phyloP scores from a whole-genome alignment of 2,329 filamentous ascomycete genomes.

The Bipolaris cookei region DNA sequence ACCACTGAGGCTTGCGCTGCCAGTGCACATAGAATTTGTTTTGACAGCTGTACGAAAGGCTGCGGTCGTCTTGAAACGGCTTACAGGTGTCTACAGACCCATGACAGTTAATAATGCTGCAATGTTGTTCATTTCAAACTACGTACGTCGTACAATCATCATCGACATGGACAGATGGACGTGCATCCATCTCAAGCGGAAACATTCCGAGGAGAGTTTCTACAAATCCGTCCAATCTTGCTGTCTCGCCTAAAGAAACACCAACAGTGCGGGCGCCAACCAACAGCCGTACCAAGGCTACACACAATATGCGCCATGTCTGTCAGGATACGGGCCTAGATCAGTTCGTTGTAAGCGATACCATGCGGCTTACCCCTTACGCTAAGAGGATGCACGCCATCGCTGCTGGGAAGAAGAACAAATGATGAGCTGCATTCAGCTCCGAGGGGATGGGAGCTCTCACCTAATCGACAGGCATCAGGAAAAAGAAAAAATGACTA shows the following conservation, averaged over 20 bases:
- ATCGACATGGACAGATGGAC: background rate
- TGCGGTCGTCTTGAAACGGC: conserved; percentile 12
- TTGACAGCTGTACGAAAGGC: conserved; percentile 8
- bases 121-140: background rate
- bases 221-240: background rate
- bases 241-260: background rate
- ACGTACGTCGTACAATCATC: background rate
- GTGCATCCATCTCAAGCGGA: background rate
- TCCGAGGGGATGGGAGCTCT: background rate
- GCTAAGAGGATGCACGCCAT: conserved; percentile 4
- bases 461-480: background rate
- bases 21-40: background rate
- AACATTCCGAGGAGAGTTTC: background rate
- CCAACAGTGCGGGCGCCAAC: background rate
- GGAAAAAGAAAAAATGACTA: background rate
- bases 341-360: conserved; percentile 2
- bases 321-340: background rate
- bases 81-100: background rate
- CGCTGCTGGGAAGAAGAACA: conserved; percentile 5
- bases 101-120: background rate
- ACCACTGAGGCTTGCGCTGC: background rate
- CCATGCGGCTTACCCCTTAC: conserved; percentile 11
- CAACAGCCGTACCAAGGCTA: conserved; percentile 1
- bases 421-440: conserved; percentile 6
- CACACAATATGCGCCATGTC: background rate